phyloP scores from a whole-genome alignment of 2,329 filamentous ascomycete species.

The Alternaria sp. region DNA sequence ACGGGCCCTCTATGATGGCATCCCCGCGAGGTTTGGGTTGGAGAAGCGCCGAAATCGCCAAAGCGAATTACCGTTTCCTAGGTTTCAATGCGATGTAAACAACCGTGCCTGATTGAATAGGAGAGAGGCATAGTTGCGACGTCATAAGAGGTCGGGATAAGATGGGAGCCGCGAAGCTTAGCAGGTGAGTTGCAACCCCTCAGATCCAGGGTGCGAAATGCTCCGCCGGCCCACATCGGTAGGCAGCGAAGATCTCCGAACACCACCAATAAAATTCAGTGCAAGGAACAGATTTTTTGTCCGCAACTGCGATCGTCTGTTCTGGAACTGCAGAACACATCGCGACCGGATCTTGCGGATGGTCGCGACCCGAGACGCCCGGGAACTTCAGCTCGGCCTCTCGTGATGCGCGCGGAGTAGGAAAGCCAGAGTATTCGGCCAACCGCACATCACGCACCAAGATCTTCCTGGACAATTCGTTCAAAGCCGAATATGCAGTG shows the following conservation, averaged over 20 bases:
- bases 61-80: background rate
- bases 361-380: constrained; percentile 13
- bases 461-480: background rate
- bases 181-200: background rate
- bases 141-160: background rate
- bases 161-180: background rate
- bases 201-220: background rate
- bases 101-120: background rate
- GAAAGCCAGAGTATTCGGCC: background rate
- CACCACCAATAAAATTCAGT: background rate
- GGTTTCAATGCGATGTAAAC: background rate
- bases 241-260: background rate
- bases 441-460: background rate
- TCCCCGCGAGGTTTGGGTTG: background rate
- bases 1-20: background rate
- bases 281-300: background rate
- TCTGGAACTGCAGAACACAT: background rate
- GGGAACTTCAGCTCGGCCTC: background rate
- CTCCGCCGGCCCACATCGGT: background rate
- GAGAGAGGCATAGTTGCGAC: background rate
- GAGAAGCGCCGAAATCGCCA: background rate
- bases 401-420: background rate
- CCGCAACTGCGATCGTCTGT: background rate
- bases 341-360: constrained; percentile 10
- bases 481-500: background rate